Base-by-base conservation (phyloP, 1,284 basidiomycete species). In the Ganoderma resinaceum region DNA sequence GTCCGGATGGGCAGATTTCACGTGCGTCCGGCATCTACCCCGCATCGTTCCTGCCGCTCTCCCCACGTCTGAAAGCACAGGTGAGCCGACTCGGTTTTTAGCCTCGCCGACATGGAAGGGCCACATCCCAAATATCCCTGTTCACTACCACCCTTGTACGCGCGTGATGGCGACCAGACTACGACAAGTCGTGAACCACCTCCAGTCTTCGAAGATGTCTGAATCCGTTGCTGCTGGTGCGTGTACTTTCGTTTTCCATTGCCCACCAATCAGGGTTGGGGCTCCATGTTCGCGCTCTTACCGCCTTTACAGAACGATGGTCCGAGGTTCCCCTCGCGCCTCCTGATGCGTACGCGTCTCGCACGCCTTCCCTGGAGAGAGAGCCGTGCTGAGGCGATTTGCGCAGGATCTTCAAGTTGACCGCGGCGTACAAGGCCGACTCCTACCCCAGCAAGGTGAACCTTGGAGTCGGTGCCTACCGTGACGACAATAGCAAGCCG, bases 371-470 rank as follows among this genome's bases (percentile, higher is more conserved):
- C n/a, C 49, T 20, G 4, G 38, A 12, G 23, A 60, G 40, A 23
- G 35, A 58, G 26, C 59, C 31, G 49, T 37, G 31, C 66, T 69
- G 61, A 68, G 18, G 29, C n/a, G 31, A 38, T n/a, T 42, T 66
- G 37, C 57, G 66, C 74, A 95, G 95, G 80, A 98, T 98, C 80
- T 97, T 98, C 87, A 92, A 96, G 83, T 87, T 98, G 70, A 95
- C 95, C 0, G 91, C 92, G 2, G 89, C 93, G 0, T 97, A 91
- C 87, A 95, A 97, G 78, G 89, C 90, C 40, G 96, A 99, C 80
- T 80, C 87, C 1, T 89, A 87, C 79, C 85, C 89, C 9, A 84
- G 92, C 73, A 99, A 99, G 84, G 87, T 98, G 78, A 98, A 99
- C 82, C 86, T 99, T 23, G 95, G 96, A 59, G 90, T 97, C 37